Evolutionary conservation across 306 rosid species (phyloP), one percentile per base, ranked within the genome.

Genomic region (Clitoria ternatea): DNA sequence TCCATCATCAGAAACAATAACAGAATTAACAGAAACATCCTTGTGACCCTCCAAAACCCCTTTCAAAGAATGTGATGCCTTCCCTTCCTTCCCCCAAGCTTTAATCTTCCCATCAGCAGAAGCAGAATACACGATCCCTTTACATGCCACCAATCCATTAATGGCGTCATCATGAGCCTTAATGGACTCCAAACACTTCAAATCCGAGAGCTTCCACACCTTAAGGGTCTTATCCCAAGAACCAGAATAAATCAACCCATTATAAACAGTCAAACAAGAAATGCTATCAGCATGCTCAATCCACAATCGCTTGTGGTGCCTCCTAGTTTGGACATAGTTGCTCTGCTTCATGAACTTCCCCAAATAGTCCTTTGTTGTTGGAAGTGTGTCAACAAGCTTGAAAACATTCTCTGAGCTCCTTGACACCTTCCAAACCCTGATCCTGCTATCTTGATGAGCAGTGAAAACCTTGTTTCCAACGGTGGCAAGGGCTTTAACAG

Each of bases 91-190:
- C 17, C 76, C 90, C 98, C 98, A 93, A 61, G 90, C 97, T 19
- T 90, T 94, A 53, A 94, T 86, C 54, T 89, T 94, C 2, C 98
- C 97, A 79, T 94, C 98, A 0, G 98, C 98, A 1, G 98, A 94
- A 79, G 98, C 91, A n/a, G 97, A 94, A 80, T 84, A 94, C 40
- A 94, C 91, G 30, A 86, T 17, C 63, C 95, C 96, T 50, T 82
- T 84, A 76, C 85, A 23, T 3, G 95, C 82, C 1, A 80, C 92
- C 61, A 94, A 59, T 20, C 87, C 97, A 74, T 94, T 94, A 11
- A 90, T 83, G 5, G 98, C 98, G 77, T 94, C 98, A 36, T 94
- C 98, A 19, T 90, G 98, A 12, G 97, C 98, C 45, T 85, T 80
- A 4, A 94, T 81, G 1, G 98, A 94, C 62, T 94, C 97, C 50